Conservation (phyloP, 2,329 filamentous ascomycete genomes). For the Talaromyces piceae region DNA sequence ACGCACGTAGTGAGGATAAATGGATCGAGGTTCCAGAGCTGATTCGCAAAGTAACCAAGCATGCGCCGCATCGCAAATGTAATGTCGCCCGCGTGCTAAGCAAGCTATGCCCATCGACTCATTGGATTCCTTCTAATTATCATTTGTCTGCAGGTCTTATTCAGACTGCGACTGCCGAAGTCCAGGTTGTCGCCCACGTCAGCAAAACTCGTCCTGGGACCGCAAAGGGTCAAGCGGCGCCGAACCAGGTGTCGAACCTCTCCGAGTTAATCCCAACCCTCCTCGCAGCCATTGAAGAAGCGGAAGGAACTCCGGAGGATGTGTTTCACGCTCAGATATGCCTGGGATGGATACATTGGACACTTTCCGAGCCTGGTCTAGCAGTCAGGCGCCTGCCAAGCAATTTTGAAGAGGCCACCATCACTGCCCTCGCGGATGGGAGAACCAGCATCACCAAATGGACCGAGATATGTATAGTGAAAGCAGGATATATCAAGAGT, state of each 20-base stretch:
- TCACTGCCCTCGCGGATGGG: slow-evolving; percentile 47
- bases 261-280: slow-evolving; percentile 34
- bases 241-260: slow-evolving; percentile 33
- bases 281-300: slow-evolving; percentile 50
- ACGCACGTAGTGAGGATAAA: slow-evolving; percentile 76
- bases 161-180: slow-evolving; percentile 62
- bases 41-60: slow-evolving; percentile 87
- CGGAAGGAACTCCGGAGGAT: slow-evolving; percentile 48
- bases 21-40: slow-evolving; percentile 85
- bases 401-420: slow-evolving; percentile 51
- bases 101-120: slow-evolving; percentile 8
- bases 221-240: slow-evolving; percentile 17
- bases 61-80: slow-evolving; percentile 82
- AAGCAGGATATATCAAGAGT: slow-evolving; percentile 70
- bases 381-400: slow-evolving; percentile 57
- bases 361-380: slow-evolving; percentile 59
- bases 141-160: slow-evolving; percentile 55
- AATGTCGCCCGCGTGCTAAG: slow-evolving; percentile 27
- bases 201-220: slow-evolving; percentile 24
- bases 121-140: slow-evolving; percentile 13
- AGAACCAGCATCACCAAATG: slow-evolving; percentile 56
- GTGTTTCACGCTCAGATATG: slow-evolving; percentile 73
- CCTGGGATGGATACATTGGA: slow-evolving; percentile 78
- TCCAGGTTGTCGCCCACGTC: slow-evolving; percentile 53
- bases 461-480: slow-evolving; percentile 75